A percentile compares a stretch with the other conserved stretches of the same genome.
Conservation (phyloP, 1,284 basidiomycete genomes). For the Moesziomyces globuligerus region DNA sequence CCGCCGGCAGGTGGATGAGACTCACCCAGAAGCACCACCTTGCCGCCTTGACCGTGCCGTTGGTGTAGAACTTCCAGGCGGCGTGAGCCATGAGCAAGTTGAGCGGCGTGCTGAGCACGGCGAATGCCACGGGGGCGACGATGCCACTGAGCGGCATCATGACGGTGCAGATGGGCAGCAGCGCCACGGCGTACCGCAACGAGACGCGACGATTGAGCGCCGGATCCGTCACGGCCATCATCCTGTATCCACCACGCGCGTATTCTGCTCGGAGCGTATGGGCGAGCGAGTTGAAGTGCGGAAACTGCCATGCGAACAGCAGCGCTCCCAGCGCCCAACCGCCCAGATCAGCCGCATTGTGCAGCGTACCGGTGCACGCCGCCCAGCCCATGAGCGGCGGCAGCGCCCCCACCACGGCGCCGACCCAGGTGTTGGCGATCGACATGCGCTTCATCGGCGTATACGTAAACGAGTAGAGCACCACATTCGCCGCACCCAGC, state of each 20-base stretch:
- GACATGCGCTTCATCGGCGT: slow-evolving; percentile 92
- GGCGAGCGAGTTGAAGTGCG: slow-evolving; percentile 95
- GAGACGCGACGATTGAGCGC: slow-evolving; percentile 84
- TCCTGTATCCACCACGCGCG: slow-evolving; percentile 90
- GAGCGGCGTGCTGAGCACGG: slow-evolving; percentile 79
- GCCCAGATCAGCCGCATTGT: slow-evolving; percentile 71
- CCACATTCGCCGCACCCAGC: slow-evolving; percentile 85
- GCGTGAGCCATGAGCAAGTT: slow-evolving; percentile 79
- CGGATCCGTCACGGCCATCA: slow-evolving; percentile 87
- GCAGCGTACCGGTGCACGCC: slow-evolving; percentile 83
- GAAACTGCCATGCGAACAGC: slow-evolving; percentile 97
- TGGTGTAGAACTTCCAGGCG: slow-evolving; percentile 73
- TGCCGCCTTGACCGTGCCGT: slow-evolving; percentile 79
- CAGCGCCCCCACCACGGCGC: slow-evolving; percentile 88
- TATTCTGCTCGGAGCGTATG: slow-evolving; percentile 88
- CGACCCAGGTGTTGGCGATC: slow-evolving; percentile 94
- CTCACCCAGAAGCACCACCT: slow-evolving; percentile 76
- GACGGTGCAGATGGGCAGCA: slow-evolving; percentile 84
- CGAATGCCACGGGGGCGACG: slow-evolving; percentile 73
- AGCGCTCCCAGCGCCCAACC: slow-evolving; percentile 61
- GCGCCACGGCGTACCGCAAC: slow-evolving; percentile 81
- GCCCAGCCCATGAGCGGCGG: slow-evolving; percentile 99
- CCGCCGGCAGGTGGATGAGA: slow-evolving; percentile 89
- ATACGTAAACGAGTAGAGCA: slow-evolving; percentile 89
- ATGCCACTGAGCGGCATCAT: slow-evolving; percentile 68